Conservation (phyloP, 2,329 filamentous ascomycete species). For the Neofusicoccum cordaticola region DNA sequence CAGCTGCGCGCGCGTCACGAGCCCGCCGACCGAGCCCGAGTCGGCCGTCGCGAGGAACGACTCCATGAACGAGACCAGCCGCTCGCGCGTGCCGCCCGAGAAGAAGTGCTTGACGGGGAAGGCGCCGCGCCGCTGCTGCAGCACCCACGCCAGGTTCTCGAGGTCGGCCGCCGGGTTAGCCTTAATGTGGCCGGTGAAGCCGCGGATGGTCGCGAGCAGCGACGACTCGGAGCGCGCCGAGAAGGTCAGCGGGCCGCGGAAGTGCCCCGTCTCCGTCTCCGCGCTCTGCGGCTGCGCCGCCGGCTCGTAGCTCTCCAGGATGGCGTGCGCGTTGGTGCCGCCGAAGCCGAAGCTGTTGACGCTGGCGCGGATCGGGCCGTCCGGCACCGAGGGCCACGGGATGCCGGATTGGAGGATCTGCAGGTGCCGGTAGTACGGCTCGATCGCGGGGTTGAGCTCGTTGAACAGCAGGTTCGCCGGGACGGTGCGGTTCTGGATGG, state of each 20-base stretch:
- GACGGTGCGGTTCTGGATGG: constrained; percentile 35
- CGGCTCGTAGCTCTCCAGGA: constrained; percentile 23
- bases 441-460: constrained; percentile 32
- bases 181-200: constrained; percentile 3
- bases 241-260: constrained; percentile 15
- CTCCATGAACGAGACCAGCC: constrained; percentile 4
- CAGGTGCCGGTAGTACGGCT: constrained; percentile 20
- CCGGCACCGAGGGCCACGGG: constrained; percentile 20
- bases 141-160: constrained; percentile 20
- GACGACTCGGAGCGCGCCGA: constrained; percentile 17
- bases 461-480: constrained; percentile 36
- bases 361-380: constrained; percentile 19
- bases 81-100: background rate
- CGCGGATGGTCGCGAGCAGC: background rate
- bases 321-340: constrained; percentile 27
- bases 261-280: background rate
- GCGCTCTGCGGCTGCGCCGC: background rate
- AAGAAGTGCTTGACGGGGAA: constrained; percentile 16
- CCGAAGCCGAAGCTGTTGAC: constrained; percentile 28
- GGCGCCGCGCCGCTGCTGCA: constrained; percentile 19
- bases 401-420: background rate
- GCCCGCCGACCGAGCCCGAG: background rate
- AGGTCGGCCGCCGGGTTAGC: background rate
- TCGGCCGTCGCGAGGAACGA: background rate
- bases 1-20: background rate